Percentiles rank a stretch among this genome's conserved stretches.
Evolutionary conservation across 129 eudicot genomes (phyloP).

Genomic region (Dittrichia graveolens): DNA sequence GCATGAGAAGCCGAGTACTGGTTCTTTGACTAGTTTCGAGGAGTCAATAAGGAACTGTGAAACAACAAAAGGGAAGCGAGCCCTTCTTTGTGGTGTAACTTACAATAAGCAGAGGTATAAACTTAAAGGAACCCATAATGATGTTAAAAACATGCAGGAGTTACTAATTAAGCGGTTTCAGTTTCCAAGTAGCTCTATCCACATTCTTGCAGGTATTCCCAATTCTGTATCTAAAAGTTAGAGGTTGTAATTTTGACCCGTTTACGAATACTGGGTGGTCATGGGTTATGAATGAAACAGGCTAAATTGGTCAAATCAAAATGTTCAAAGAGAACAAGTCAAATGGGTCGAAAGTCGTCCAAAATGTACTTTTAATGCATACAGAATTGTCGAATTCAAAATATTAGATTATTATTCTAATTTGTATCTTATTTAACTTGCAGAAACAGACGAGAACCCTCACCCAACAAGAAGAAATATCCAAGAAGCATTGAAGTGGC

Average conservation of each 20-base stretch:
- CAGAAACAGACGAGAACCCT: conserved; percentile 49
- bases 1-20: background rate
- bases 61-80: conserved; percentile 55
- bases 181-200: conserved; percentile 54
- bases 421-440: conserved; percentile 7
- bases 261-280: background rate
- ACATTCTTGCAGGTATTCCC: conserved; percentile 55
- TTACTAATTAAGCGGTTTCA: conserved; percentile 43
- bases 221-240: background rate
- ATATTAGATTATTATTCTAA: background rate
- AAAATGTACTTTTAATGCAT: background rate
- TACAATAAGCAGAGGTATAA: conserved; percentile 55
- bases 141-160: conserved; percentile 50
- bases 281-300: background rate
- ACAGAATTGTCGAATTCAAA: too few species aligned
- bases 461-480: conserved; percentile 72
- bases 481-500: conserved; percentile 68
- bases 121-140: conserved; percentile 65
- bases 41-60: conserved; percentile 35
- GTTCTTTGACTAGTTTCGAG: conserved; percentile 12
- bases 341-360: conserved; percentile 6
- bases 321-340: background rate
- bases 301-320: background rate
- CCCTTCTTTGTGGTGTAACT: conserved; percentile 74
- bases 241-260: background rate